A percentile compares a stretch with the other conserved stretches of the same genome.
Evolutionary conservation across 1,284 basidiomycete genomes (phyloP).

Genomic region (Cryptococcus sp.): DNA sequence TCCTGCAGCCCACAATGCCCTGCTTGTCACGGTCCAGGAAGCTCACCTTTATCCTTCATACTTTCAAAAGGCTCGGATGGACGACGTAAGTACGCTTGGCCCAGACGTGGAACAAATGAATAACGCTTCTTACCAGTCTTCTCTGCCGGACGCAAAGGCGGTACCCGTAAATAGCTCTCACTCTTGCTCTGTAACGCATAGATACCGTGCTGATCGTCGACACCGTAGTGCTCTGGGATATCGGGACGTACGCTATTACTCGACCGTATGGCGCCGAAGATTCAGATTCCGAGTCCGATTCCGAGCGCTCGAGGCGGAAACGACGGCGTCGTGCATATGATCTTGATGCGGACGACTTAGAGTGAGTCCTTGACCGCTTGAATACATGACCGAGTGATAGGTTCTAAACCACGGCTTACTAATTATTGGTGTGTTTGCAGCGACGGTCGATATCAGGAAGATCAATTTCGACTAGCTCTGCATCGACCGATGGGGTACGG

Average conservation of each 20-base stretch:
- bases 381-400: not conserved
- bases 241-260: slow-evolving; percentile 37
- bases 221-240: slow-evolving; percentile 41
- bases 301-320: slow-evolving; percentile 13
- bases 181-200: not conserved
- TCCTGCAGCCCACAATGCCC: not conserved
- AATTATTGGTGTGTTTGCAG: slow-evolving; percentile 6
- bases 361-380: not conserved
- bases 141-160: slow-evolving; percentile 29
- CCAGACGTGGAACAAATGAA: not conserved
- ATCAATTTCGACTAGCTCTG: slow-evolving; percentile 28
- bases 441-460: slow-evolving; percentile 31
- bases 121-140: slow-evolving; percentile 12
- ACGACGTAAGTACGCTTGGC: slow-evolving; percentile 15
- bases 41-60: not conserved
- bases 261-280: slow-evolving; percentile 14
- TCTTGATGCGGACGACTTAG: not conserved
- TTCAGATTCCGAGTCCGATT: slow-evolving; percentile 30
- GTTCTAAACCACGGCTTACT: no score
- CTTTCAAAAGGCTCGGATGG: slow-evolving; percentile 22
- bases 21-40: not conserved
- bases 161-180: slow-evolving; percentile 29
- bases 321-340: slow-evolving; percentile 1
- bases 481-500: slow-evolving; percentile 12
- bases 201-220: not conserved